Evolutionary conservation across 164 flowering plant species (phyloP).

Genomic region (Buxus sempervirens): DNA sequence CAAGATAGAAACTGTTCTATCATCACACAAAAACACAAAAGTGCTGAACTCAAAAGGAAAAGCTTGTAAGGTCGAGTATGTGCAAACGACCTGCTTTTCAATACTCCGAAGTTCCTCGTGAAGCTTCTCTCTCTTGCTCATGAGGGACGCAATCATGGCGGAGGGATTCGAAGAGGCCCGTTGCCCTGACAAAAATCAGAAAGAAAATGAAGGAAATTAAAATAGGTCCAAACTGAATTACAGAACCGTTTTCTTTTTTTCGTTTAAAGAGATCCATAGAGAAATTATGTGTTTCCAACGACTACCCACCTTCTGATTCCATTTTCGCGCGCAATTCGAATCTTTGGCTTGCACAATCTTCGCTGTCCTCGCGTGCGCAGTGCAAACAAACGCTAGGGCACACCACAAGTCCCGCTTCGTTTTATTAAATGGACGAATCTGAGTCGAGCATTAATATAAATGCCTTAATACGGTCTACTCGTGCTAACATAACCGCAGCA

Average conservation of each 20-base stretch:
- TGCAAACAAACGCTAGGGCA: too few species aligned
- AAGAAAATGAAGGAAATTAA: neutral
- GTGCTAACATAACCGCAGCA: too few species aligned
- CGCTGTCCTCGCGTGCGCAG: too few species aligned
- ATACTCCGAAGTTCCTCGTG: conserved; percentile 82
- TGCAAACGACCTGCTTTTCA: conserved; percentile 65
- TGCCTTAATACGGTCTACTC: too few species aligned
- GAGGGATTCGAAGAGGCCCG: conserved; percentile 57
- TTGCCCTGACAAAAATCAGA: conserved; percentile 44
- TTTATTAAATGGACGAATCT: too few species aligned
- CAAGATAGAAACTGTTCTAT: neutral
- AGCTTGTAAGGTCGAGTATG: too few species aligned
- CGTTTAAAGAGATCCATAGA: too few species aligned
- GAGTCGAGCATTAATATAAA: too few species aligned
- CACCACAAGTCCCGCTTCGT: too few species aligned
- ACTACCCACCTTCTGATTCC: conserved; percentile 53
- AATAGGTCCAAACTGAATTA: neutral
- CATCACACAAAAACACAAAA: neutral
- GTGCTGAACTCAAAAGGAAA: neutral
- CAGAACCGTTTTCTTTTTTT: neutral
- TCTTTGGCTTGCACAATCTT: neutral
- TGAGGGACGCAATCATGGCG: conserved; percentile 58
- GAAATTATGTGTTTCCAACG: conserved; percentile 6
- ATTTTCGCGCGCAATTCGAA: conserved; percentile 27
- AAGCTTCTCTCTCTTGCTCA: conserved; percentile 72